Evolutionary conservation across 441 rosid species (phyloP).

Genomic region (Corymbia calophylla): DNA sequence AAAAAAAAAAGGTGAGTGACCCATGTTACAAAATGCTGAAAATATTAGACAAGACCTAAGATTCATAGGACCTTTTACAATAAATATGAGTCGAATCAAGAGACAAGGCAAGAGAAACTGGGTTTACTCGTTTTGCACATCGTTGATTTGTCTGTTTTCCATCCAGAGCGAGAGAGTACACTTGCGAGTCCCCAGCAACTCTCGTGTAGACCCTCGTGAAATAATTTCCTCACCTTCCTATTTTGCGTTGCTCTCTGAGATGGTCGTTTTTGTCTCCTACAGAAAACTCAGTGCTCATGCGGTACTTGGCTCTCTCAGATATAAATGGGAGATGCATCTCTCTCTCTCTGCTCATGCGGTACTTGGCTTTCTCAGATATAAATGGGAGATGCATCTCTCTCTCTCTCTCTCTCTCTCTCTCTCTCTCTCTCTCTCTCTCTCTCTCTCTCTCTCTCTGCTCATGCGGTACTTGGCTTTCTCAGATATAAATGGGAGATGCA

Average conservation of each 20-base stretch:
- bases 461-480: neutral
- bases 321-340: neutral
- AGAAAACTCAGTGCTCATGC: neutral
- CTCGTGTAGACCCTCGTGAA: neutral
- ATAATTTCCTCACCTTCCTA: neutral
- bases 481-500: neutral
- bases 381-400: neutral
- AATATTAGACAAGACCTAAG: neutral
- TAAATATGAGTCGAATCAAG: neutral
- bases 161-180: neutral
- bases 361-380: neutral
- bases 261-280: neutral
- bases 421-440: neutral
- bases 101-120: neutral
- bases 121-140: neutral
- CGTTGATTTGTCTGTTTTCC: neutral
- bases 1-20: neutral
- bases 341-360: neutral
- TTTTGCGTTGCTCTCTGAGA: neutral
- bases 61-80: neutral
- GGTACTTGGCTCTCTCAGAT: neutral
- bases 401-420: too few species aligned
- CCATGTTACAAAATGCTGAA: neutral
- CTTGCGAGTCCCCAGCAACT: neutral
- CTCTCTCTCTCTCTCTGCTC: neutral